Percentiles rank a stretch among this genome's conserved stretches.
phyloP scores from a whole-genome alignment of 768 basidiomycete species.

The Xerocomellus chrysenteron region DNA sequence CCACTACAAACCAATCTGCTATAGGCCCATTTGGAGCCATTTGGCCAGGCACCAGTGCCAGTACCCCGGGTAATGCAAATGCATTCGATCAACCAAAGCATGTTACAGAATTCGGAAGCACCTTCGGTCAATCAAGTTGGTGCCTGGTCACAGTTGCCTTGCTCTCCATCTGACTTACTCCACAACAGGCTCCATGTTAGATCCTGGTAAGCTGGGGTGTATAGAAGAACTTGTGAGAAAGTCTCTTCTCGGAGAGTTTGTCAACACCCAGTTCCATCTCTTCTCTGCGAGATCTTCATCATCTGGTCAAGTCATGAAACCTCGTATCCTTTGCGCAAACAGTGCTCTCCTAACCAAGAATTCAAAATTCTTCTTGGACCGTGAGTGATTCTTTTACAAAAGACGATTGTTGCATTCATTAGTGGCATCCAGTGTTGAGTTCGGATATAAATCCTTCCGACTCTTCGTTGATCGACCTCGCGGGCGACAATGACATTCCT shows the following conservation, averaged over 20 bases:
- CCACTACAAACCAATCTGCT: slow-evolving; percentile 20
- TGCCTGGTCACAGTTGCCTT: neutral
- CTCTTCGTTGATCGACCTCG: slow-evolving; percentile 15
- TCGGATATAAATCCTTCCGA: slow-evolving; percentile 11
- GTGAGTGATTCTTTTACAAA: slow-evolving; percentile 12
- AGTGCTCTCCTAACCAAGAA: slow-evolving; percentile 24
- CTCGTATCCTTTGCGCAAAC: slow-evolving; percentile 29
- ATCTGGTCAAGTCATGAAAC: slow-evolving; percentile 12
- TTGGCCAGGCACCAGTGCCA: slow-evolving; percentile 16
- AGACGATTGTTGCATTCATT: neutral
- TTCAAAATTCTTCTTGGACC: slow-evolving; percentile 29
- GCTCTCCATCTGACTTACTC: neutral
- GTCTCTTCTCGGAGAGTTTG: slow-evolving; percentile 28
- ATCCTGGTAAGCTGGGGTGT: slow-evolving; percentile 7
- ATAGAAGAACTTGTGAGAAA: slow-evolving; percentile 24
- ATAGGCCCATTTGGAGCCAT: slow-evolving; percentile 29
- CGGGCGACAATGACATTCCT: slow-evolving; percentile 9
- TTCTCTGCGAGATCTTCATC: slow-evolving; percentile 22
- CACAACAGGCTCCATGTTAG: slow-evolving; percentile 1
- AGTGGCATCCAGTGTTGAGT: slow-evolving; percentile 11
- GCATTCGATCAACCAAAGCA: slow-evolving; percentile 30
- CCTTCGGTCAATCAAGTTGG: slow-evolving; percentile 26
- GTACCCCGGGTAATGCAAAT: slow-evolving; percentile 20
- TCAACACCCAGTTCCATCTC: slow-evolving; percentile 33
- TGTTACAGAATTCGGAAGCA: slow-evolving; percentile 22